Evolutionary conservation across 257 asterid genomes (phyloP).

Genomic region (Fraxinus excelsior): DNA sequence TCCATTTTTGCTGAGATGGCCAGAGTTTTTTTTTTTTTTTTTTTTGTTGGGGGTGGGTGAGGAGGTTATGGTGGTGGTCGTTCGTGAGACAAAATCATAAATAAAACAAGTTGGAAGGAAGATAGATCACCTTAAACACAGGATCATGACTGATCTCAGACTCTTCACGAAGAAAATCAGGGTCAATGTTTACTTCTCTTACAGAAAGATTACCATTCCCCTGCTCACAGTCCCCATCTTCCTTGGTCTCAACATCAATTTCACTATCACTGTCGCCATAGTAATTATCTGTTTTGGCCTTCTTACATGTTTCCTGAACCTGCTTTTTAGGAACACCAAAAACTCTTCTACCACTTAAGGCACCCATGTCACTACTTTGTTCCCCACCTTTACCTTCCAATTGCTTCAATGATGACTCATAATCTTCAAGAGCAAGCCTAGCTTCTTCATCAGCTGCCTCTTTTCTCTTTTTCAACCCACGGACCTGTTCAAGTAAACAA

Average conservation of each 20-base stretch:
- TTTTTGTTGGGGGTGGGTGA: neutral
- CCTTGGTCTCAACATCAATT: slow-evolving; percentile 47
- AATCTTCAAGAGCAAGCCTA: slow-evolving; percentile 70
- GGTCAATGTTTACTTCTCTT: slow-evolving; percentile 58
- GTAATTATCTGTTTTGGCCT: slow-evolving; percentile 49
- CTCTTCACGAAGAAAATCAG: slow-evolving; percentile 61
- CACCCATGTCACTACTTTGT: slow-evolving; percentile 32
- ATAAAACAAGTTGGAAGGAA: neutral
- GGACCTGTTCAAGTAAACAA: slow-evolving; percentile 45
- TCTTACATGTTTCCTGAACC: slow-evolving; percentile 41
- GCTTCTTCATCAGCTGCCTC: slow-evolving; percentile 86
- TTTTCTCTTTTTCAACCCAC: slow-evolving; percentile 67
- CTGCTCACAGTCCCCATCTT: slow-evolving; percentile 36
- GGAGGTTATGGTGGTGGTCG: neutral
- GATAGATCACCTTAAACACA: slow-evolving; percentile 64
- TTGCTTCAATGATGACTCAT: slow-evolving; percentile 65
- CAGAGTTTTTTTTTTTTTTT: too few species aligned
- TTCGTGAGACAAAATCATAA: neutral
- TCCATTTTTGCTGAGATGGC: too few species aligned
- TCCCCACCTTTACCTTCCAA: slow-evolving; percentile 46
- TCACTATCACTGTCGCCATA: slow-evolving; percentile 81
- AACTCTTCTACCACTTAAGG: slow-evolving; percentile 68
- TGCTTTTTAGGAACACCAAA: slow-evolving; percentile 69
- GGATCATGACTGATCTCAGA: slow-evolving; percentile 59
- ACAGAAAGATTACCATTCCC: slow-evolving; percentile 36